Base-by-base conservation (phyloP, 106 monocot genomes). In the Hemerocallis citrina region DNA sequence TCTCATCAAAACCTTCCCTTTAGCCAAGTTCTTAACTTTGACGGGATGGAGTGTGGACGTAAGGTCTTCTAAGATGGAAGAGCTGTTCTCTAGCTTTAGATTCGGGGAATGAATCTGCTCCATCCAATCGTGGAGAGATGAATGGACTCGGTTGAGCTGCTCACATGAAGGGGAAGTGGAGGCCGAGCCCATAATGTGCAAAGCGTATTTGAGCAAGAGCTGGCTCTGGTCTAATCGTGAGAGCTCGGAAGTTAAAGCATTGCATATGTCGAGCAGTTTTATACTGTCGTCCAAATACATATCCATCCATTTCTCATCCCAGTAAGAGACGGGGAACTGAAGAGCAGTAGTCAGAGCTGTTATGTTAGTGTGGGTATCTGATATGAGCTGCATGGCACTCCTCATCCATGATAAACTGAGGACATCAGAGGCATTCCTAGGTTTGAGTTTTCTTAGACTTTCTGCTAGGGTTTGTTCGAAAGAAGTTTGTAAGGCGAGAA, bases 251-350 rank as follows among this genome's bases (percentile, higher is more conserved):
- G 56, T 87, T 34, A 96, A 67, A 13, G 81, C 77, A 10, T 84
- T 80, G 58, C 90, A 96, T 52, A 96, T 72, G 50, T 96, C 95
- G 4, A 95, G 89, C 36, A 95, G 52, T 57, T 89, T 95, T 31
- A 95, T 68, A 55, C 83, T 86, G 52, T 73, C 66, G 50, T 95
- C 71, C 64, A 95, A 74, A 68, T 95, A 95, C 34, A 81, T 64
- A 39, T 89, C 66, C 48, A 87, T 72, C 95, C 86, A 96, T 36
- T 81, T 78, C 25, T 83, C 71, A 47, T 96, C 90, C 95, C 95
- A 96, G 50, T 91, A 83, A 2, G 86, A 77, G 34, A 84, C 74
- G 13, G 86, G 95, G 51, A 96, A 81, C 50, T 81, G 68, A 41
- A 90, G 90, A 52, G 78, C 90, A 52, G 73, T 82, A 7, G 84